Percentiles rank a stretch among this genome's conserved stretches.
Evolutionary conservation across 164 flowering plant species (phyloP).

Genomic region (Liquidambar formosana): DNA sequence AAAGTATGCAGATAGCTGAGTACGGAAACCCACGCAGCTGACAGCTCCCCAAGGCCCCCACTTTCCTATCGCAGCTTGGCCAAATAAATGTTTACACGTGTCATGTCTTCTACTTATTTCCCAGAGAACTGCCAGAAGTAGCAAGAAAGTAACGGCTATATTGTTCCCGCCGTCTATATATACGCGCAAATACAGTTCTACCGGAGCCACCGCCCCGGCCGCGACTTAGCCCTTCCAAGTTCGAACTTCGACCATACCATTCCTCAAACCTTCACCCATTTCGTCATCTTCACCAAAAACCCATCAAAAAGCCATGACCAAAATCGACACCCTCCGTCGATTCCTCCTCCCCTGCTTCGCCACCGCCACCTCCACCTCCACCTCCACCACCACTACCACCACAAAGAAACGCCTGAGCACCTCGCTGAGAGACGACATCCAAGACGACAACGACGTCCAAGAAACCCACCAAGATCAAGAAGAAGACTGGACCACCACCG

Average conservation of each 20-base stretch:
- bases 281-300: neutral
- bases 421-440: slow-evolving; percentile 55
- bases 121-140: neutral
- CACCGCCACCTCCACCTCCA: slow-evolving; percentile 24
- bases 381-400: slow-evolving; percentile 25
- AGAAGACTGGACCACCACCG: slow-evolving; percentile 13
- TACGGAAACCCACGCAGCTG: neutral
- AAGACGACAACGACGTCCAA: slow-evolving; percentile 5
- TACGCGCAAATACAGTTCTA: neutral
- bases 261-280: neutral
- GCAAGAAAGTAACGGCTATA: slow-evolving; percentile 9
- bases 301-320: slow-evolving; percentile 34
- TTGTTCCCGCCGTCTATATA: slow-evolving; percentile 13
- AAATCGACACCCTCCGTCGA: slow-evolving; percentile 56
- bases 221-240: neutral
- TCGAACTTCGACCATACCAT: neutral
- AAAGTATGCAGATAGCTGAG: too few species aligned
- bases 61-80: neutral
- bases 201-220: neutral
- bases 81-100: slow-evolving; percentile 3
- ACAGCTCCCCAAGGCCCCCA: neutral
- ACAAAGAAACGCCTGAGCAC: slow-evolving; percentile 70
- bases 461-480: slow-evolving; percentile 14
- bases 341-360: slow-evolving; percentile 57
- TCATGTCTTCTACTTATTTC: neutral